Base-by-base conservation (phyloP, 495 filamentous ascomycete genomes). In the Aspergillus sclerotiicarbonarius region DNA sequence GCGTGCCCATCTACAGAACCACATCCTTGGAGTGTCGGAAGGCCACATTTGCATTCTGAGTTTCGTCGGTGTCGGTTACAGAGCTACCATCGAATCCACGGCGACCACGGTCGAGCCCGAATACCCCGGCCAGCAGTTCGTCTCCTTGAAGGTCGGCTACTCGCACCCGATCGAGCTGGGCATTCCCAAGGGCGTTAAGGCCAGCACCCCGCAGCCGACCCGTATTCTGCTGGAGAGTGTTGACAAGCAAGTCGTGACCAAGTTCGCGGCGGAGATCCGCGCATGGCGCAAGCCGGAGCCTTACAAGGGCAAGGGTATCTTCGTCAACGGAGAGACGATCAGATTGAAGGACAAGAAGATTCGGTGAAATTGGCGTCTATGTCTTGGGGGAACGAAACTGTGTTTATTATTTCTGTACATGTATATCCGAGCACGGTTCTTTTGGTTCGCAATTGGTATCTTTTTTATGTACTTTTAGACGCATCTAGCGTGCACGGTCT, bases 271-370 rank as follows among this genome's bases (percentile, higher is more conserved):
- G 3, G 80, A 85, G 67, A 93, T 98, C 58, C 77, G 90, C 56
- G 82, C 76, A 67, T 98, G 94, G 94, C 86, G 95, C 72, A 80
- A 78, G 59, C 94, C 94, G 39, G 94, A 98, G 74, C 94, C 95
- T 51, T 98, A 98, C 76, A 98, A 98, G 85, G 94, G 94, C 53
- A 97, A 98, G 85, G 94, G 94, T 67, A 97, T 98, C 61, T 98
- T 98, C 65, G 84, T 98, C 57, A 93, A 96, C 70, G 89, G 90
- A 49, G 93, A 98, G 81, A 97, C 91, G 4, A 96, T 98, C 80
- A 92, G 87, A 82, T 72, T 98, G 71, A 98, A 98, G 84, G 85
- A 89, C 58, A 97, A 96, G 87, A 98, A 98, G 87, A 96, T 98
- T 74, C 96, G 96, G 82, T 98, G 70, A 68, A 64, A 60, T 41